These are phyloP conservation scores for Lichtheimia ramosa DNA, from an alignment of 371 early-diverging fungal species.

Conservation along the genomic window DNA sequence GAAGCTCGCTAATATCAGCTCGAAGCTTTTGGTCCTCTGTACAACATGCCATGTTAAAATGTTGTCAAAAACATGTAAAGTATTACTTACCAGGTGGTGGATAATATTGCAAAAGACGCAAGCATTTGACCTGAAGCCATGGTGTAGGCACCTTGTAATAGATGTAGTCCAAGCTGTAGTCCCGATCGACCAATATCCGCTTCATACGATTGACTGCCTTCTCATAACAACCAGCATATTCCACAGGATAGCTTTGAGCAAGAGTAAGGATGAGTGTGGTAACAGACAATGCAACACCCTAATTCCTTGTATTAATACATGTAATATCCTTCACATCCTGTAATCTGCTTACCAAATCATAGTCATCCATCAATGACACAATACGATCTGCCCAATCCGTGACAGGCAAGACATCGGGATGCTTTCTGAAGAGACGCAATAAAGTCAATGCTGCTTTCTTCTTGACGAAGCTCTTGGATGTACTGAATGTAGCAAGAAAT, in stretches of 20 bases:
- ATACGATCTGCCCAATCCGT: slow-evolving; percentile 88
- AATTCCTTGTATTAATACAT: not conserved
- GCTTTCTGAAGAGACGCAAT: slow-evolving; percentile 84
- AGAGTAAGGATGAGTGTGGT: slow-evolving; percentile 85
- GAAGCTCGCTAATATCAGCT: slow-evolving; percentile 61
- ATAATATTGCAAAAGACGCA: slow-evolving; percentile 92
- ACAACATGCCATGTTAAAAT: not conserved
- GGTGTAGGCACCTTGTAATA: slow-evolving; percentile 98
- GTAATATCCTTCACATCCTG: not conserved
- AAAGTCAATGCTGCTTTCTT: slow-evolving; percentile 97
- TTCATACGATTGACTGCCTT: slow-evolving; percentile 80
- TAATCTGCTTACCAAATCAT: slow-evolving; percentile 66
- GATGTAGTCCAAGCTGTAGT: slow-evolving; percentile 82
- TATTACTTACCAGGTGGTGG: slow-evolving; percentile 76
- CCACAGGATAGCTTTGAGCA: slow-evolving; percentile 86
- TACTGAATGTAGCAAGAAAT: slow-evolving; percentile 33
- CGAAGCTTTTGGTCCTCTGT: slow-evolving; percentile 62
- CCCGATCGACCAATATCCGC: slow-evolving; percentile 85
- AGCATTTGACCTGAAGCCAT: slow-evolving; percentile 95
- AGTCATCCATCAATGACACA: slow-evolving; percentile 80
- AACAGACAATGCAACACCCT: slow-evolving; percentile 88
- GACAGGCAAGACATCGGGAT: slow-evolving; percentile 88
- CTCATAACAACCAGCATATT: slow-evolving; percentile 71
- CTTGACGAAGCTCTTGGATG: slow-evolving; percentile 82
- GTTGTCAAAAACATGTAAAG: not conserved